These are phyloP conservation scores for Aspergillus alliaceus DNA, from an alignment of 2,329 filamentous ascomycete species.

Conservation along the genomic window DNA sequence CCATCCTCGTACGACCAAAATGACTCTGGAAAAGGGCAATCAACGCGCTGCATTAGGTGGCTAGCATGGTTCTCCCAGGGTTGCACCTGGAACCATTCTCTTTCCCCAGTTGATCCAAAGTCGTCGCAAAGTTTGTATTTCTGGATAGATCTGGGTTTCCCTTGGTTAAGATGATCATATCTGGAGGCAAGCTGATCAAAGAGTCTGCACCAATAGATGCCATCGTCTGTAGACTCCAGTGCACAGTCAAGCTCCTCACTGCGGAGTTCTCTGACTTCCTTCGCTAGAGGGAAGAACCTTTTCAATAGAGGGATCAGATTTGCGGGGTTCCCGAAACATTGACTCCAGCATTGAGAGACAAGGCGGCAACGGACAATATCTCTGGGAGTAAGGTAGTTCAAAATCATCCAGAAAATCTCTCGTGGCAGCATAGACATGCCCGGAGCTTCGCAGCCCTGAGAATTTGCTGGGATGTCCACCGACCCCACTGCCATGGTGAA, in stretches of 20 bases:
- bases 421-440: slow-evolving; percentile 49
- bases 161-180: slow-evolving; percentile 55
- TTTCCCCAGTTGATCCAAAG: slow-evolving; percentile 32
- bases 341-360: slow-evolving; percentile 52
- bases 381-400: slow-evolving; percentile 49
- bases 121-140: slow-evolving; percentile 46
- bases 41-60: slow-evolving; percentile 30
- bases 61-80: slow-evolving; percentile 45
- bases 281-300: slow-evolving; percentile 53
- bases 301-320: slow-evolving; percentile 52
- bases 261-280: slow-evolving; percentile 50
- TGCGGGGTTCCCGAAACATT: slow-evolving; percentile 51
- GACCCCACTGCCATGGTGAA: background rate
- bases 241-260: background rate
- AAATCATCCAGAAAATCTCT: slow-evolving; percentile 59
- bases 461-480: background rate
- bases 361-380: slow-evolving; percentile 55
- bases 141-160: slow-evolving; percentile 48
- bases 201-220: slow-evolving; percentile 24
- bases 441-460: slow-evolving; percentile 4
- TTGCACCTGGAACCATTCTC: slow-evolving; percentile 42
- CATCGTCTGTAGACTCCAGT: slow-evolving; percentile 2
- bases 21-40: slow-evolving; percentile 37
- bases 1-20: slow-evolving; percentile 61
- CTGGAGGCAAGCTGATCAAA: slow-evolving; percentile 55